phyloP scores from a whole-genome alignment of 1,284 basidiomycete genomes.

The Fistulina hepatica region DNA sequence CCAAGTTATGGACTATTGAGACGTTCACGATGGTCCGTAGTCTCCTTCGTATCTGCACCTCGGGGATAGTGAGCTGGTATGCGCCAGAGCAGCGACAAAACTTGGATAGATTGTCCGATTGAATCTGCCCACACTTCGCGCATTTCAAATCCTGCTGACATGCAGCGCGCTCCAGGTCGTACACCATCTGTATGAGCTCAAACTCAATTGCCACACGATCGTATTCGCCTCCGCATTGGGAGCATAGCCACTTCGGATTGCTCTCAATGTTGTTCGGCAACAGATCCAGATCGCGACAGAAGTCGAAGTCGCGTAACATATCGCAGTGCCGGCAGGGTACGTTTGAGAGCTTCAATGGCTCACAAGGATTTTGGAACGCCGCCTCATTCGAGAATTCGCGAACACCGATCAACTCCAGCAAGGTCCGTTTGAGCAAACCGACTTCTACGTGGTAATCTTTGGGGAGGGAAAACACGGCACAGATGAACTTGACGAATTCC shows the following conservation, averaged over 20 bases:
- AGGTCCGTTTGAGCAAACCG: constrained; percentile 79
- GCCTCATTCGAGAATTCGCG: constrained; percentile 84
- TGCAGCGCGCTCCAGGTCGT: constrained; percentile 63
- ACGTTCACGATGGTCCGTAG: constrained; percentile 76
- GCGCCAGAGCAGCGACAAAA: constrained; percentile 85
- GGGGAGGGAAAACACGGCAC: constrained; percentile 72
- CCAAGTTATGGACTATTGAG: constrained; percentile 59
- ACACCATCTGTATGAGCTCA: constrained; percentile 70
- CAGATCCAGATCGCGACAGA: constrained; percentile 88
- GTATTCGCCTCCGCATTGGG: constrained; percentile 76
- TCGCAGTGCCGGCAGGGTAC: constrained; percentile 92
- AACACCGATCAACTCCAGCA: constrained; percentile 83
- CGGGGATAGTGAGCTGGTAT: constrained; percentile 62
- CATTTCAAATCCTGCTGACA: constrained; percentile 88
- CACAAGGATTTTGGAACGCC: constrained; percentile 85
- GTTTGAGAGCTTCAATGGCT: constrained; percentile 78
- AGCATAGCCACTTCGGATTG: constrained; percentile 53
- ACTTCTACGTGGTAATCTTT: constrained; percentile 79
- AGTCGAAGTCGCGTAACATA: constrained; percentile 82
- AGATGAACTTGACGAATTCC: constrained; percentile 86
- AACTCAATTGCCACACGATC: constrained; percentile 82
- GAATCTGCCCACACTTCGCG: constrained; percentile 79
- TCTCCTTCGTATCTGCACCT: constrained; percentile 57
- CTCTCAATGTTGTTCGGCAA: constrained; percentile 44
- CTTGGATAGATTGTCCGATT: constrained; percentile 75